Conservation (phyloP, 2,329 filamentous ascomycete species). For the Calcarisporium arbuscula region DNA sequence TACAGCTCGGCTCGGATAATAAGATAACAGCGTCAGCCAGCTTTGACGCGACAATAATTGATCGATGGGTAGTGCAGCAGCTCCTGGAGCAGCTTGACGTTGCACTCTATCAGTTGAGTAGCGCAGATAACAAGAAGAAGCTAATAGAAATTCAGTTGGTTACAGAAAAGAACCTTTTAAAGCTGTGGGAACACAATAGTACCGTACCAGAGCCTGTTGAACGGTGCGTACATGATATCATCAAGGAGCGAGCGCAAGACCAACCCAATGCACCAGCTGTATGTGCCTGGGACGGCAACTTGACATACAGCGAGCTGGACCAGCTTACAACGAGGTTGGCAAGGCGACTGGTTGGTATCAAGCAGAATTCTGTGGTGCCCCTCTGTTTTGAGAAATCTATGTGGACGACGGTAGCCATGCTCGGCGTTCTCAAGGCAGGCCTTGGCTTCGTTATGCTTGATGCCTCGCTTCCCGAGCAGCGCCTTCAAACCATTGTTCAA, state of each 20-base stretch:
- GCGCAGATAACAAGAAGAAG: not conserved
- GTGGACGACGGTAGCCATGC: constrained; percentile 14
- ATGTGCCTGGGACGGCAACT: constrained; percentile 37
- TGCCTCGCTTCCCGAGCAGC: constrained; percentile 2
- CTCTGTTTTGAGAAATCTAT: constrained; percentile 30
- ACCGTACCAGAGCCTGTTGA: constrained; percentile 8
- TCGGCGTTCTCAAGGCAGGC: constrained; percentile 7
- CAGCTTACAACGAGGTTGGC: constrained; percentile 6
- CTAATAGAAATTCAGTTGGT: not conserved
- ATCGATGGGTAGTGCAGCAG: not conserved
- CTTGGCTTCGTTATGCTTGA: constrained; percentile 13
- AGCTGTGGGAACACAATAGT: constrained; percentile 18
- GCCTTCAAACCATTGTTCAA: constrained; percentile 4
- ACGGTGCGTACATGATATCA: constrained; percentile 33
- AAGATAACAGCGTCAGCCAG: not conserved
- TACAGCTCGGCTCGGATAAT: not conserved
- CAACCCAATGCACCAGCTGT: constrained; percentile 29
- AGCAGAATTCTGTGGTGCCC: constrained; percentile 15
- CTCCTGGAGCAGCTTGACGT: not conserved
- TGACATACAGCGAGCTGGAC: constrained; percentile 34
- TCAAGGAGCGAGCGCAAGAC: constrained; percentile 26
- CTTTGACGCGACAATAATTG: constrained; percentile 1
- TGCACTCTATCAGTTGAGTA: not conserved
- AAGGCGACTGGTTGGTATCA: constrained; percentile 5
- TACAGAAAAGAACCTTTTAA: constrained; percentile 13